Evolutionary conservation across 208 protist species (phyloP).

Genomic region (Crithidia mellificae): DNA sequence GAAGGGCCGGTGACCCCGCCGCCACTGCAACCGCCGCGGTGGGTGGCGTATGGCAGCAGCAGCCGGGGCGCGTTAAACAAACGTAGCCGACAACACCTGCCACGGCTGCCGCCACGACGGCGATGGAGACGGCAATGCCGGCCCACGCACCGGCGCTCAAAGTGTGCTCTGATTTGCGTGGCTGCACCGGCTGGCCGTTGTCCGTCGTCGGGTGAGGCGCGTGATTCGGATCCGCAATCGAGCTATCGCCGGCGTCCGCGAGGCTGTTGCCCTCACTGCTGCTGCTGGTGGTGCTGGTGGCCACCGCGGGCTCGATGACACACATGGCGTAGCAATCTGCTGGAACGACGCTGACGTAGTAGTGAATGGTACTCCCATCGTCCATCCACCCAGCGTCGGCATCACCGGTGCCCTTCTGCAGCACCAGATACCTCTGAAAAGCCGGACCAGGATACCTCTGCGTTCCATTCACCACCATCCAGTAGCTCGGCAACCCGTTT

Average conservation of each 20-base stretch:
- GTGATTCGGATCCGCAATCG: too few species aligned
- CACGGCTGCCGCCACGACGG: neutral
- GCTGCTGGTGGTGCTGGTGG: neutral
- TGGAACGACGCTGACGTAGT: neutral
- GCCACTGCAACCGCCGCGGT: neutral
- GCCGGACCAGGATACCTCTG: neutral
- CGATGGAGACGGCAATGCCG: slow-evolving; percentile 8
- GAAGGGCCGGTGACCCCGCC: neutral
- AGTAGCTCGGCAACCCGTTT: neutral
- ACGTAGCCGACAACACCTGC: neutral
- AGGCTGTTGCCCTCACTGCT: neutral
- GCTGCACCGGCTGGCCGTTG: too few species aligned
- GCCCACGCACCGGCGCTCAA: slow-evolving; percentile 6
- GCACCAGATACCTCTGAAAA: neutral
- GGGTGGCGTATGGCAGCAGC: neutral
- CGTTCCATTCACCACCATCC: neutral
- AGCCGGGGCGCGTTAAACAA: neutral
- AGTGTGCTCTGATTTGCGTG: too few species aligned
- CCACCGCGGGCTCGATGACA: neutral
- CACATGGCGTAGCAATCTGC: neutral
- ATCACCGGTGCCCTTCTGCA: neutral
- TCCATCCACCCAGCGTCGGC: neutral
- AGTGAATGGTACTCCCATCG: neutral
- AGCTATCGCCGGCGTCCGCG: too few species aligned
- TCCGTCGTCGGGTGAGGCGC: too few species aligned